phyloP scores from a whole-genome alignment of 2,329 filamentous ascomycete species.

The Aspergillus fumigatus region DNA sequence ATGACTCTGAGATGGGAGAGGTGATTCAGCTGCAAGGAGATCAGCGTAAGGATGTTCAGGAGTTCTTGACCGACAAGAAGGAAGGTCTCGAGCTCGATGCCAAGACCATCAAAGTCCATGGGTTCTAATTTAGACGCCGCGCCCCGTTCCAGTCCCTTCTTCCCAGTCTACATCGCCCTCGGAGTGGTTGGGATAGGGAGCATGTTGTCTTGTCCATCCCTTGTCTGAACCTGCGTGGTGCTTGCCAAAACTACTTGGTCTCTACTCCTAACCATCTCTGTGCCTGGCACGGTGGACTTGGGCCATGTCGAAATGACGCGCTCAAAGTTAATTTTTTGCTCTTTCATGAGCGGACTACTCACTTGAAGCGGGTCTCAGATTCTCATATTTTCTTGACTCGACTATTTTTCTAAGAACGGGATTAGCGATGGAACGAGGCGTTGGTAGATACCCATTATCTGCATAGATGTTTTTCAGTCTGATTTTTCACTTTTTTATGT shows the following conservation, averaged over 20 bases:
- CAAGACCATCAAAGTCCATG: conserved; percentile 85
- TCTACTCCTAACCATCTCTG: conserved; percentile 21
- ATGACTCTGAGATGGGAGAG: conserved; percentile 94
- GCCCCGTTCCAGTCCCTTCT: conserved; percentile 42
- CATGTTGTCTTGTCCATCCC: conserved; percentile 23
- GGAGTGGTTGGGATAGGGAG: conserved; percentile 36
- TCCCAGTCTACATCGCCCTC: conserved; percentile 35
- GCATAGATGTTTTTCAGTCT: conserved; percentile 28
- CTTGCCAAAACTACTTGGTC: conserved; percentile 15
- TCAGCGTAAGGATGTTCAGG: conserved; percentile 97
- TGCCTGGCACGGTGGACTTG: conserved; percentile 28
- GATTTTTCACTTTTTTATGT: conserved; percentile 13
- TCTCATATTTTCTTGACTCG: conserved; percentile 14
- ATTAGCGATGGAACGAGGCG: conserved; percentile 39
- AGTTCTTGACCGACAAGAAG: conserved; percentile 95
- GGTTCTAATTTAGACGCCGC: conserved; percentile 45
- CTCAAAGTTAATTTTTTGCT: conserved; percentile 18
- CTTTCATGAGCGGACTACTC: conserved; percentile 16
- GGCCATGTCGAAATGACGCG: conserved; percentile 28
- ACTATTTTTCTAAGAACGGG: conserved; percentile 27
- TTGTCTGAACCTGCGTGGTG: conserved; percentile 19
- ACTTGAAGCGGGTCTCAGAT: conserved; percentile 19
- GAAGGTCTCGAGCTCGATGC: conserved; percentile 88
- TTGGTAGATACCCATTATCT: conserved; percentile 42
- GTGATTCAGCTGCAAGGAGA: conserved; percentile 99